Conservation (phyloP, 2,329 filamentous ascomycete genomes). For the Diaporthe capsici region DNA sequence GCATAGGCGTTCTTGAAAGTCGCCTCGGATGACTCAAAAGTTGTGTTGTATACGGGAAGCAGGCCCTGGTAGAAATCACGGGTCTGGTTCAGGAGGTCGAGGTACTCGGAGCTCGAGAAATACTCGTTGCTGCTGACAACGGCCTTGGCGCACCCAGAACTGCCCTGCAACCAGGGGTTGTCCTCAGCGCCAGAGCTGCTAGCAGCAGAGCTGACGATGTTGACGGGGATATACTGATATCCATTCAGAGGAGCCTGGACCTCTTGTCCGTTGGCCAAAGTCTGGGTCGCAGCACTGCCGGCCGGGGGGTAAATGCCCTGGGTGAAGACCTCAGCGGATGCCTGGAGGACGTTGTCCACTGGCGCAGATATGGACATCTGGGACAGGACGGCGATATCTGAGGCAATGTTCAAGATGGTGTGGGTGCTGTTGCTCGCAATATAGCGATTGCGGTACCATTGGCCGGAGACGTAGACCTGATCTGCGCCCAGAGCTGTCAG, state of each 20-base stretch:
- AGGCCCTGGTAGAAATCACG: constrained; percentile 71
- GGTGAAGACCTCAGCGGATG: constrained; percentile 83
- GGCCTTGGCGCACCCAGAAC: constrained; percentile 68
- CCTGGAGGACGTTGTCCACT: constrained; percentile 82
- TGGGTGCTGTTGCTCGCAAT: constrained; percentile 71
- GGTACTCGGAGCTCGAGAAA: constrained; percentile 63
- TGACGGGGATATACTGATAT: constrained; percentile 87
- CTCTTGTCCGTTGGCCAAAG: constrained; percentile 77
- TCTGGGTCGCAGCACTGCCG: constrained; percentile 67
- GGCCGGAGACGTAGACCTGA: constrained; percentile 80
- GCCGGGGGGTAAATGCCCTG: constrained; percentile 91
- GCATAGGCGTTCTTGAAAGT: constrained; percentile 73
- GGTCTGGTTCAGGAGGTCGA: constrained; percentile 61
- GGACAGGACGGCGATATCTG: constrained; percentile 74
- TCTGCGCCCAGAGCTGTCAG: constrained; percentile 85
- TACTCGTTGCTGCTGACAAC: constrained; percentile 69
- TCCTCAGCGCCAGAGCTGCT: constrained; percentile 69
- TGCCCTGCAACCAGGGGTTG: constrained; percentile 71
- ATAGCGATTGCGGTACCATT: constrained; percentile 84
- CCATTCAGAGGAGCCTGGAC: constrained; percentile 80
- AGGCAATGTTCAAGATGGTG: constrained; percentile 76
- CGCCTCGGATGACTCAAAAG: constrained; percentile 60
- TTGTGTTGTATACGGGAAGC: constrained; percentile 68
- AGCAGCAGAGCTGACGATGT: constrained; percentile 68
- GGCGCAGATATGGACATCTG: constrained; percentile 83